Base-by-base conservation (phyloP, 208 protist species). In the Trypanosoma rangeli region DNA sequence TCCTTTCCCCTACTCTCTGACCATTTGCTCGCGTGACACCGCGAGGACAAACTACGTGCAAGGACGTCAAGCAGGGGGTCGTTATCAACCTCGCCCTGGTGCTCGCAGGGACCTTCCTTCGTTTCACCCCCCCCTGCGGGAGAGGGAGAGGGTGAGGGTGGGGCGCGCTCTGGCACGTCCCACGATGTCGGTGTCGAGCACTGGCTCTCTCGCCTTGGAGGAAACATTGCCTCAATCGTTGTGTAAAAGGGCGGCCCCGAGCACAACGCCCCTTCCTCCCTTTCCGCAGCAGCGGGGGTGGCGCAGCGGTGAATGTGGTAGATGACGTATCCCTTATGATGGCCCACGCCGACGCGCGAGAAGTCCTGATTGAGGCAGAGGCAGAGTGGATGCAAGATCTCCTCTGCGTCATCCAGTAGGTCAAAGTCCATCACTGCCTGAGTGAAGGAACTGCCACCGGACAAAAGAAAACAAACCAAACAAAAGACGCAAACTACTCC, bases 271-370 rank as follows among this genome's bases (percentile, higher is more conserved):
- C 4, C 49, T 29, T 26, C 53, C 15, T 39, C 31, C 0, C n/a
- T 24, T 10, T 22, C 10, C n/a, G 28, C 12, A 26, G 22, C 3
- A 12, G 58, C 8, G n/a, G 15, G 15, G 16, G 10, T 22, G 33
- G 10, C 26, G 37, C 54, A 39, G 15, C 68, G 53, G 20, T 69
- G 46, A 12, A 93, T 62, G 24, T 64, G 76, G 46, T 89, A 93
- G 26, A 93, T 84, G n/a, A 93, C 58, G 39, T 82, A 93, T 39
- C 87, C 87, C 28, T 72, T 73, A 15, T 86, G 79, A 57, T 93
- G 87, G 0, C 87, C 87, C 1, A 93, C 85, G 7, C 78, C 87
- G 54, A 93, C 56, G 59, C 84, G 84, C 22, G 84, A 89, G 67
- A 49, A 78, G 18, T 73, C 84, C 59, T 90, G 84, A 60, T 93